Evolutionary conservation across 1,284 basidiomycete genomes (phyloP).

Genomic region (Heterobasidion occidentale): DNA sequence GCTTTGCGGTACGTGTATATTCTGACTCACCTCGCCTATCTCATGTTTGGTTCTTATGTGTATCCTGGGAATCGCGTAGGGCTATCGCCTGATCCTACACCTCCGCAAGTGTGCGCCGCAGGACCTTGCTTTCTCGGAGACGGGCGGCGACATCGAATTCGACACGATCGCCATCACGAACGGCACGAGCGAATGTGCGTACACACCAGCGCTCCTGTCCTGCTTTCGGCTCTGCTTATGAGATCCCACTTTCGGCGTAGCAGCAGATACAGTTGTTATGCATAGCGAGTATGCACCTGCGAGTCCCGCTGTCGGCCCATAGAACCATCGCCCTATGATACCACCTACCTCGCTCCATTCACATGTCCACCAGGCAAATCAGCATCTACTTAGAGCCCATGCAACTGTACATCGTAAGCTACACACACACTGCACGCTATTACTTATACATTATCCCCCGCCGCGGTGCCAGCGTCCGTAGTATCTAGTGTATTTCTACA

Average conservation of each 20-base stretch:
- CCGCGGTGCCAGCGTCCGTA: too few species aligned
- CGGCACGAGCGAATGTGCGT: neutral
- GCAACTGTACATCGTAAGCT: too few species aligned
- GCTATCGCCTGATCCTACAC: neutral
- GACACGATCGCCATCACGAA: neutral
- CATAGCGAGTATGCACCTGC: too few species aligned
- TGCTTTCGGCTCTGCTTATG: neutral
- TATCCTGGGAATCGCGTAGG: neutral
- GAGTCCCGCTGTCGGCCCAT: too few species aligned
- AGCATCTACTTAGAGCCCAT: too few species aligned
- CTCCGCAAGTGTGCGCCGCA: neutral
- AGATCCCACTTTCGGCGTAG: neutral
- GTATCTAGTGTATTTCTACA: too few species aligned
- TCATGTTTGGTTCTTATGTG: neutral
- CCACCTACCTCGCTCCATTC: too few species aligned
- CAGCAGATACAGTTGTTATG: neutral
- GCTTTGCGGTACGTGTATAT: constrained; percentile 10
- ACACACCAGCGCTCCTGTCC: neutral
- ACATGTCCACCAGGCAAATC: too few species aligned
- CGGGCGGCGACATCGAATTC: neutral
- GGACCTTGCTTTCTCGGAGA: neutral
- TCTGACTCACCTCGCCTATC: neutral
- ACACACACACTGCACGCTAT: too few species aligned
- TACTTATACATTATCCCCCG: too few species aligned
- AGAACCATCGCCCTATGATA: too few species aligned